Conservation (phyloP, 768 basidiomycete species). For the Daedalea quercina region DNA sequence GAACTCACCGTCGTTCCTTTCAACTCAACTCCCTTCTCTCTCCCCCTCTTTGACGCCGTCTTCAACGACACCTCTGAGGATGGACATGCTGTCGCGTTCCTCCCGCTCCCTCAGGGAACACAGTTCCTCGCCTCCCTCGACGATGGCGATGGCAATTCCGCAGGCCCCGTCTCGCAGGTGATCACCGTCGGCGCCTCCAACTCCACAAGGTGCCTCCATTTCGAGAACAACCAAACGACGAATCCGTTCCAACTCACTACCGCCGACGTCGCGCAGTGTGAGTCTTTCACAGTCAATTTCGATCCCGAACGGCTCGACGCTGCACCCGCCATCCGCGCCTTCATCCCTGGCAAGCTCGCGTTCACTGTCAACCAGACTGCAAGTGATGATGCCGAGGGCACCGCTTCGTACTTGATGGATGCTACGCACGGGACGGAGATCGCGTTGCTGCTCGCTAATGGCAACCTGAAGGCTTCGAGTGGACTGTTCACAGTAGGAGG, state of each 20-base stretch:
- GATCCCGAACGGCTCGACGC: constrained; percentile 27
- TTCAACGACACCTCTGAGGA: constrained; percentile 30
- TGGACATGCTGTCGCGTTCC: constrained; percentile 40
- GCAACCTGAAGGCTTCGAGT: constrained; percentile 33
- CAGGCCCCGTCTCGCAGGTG: constrained; percentile 42
- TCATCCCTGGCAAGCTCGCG: constrained; percentile 21
- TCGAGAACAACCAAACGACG: constrained; percentile 2
- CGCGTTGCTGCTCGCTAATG: constrained; percentile 39
- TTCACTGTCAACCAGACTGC: constrained; percentile 18
- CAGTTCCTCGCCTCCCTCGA: constrained; percentile 51
- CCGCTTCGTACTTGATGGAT: constrained; percentile 37
- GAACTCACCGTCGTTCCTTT: constrained; percentile 48
- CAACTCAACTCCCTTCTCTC: constrained; percentile 40
- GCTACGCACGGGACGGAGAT: constrained; percentile 30
- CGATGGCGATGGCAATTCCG: constrained; percentile 32
- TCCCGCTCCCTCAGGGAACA: constrained; percentile 44
- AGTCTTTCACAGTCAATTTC: constrained; percentile 39
- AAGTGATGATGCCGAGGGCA: constrained; percentile 23
- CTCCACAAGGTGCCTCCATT: constrained; percentile 36
- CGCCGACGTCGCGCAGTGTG: constrained; percentile 38
- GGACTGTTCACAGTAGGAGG: constrained; percentile 34
- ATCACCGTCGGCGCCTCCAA: constrained; percentile 36
- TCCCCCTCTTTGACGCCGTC: constrained; percentile 36
- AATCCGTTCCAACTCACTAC: constrained; percentile 27
- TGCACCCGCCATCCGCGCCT: constrained; percentile 34